Percentiles rank a stretch among this genome's conserved stretches.
phyloP scores from a whole-genome alignment of 768 basidiomycete genomes.

The Cubamyces lactineus region DNA sequence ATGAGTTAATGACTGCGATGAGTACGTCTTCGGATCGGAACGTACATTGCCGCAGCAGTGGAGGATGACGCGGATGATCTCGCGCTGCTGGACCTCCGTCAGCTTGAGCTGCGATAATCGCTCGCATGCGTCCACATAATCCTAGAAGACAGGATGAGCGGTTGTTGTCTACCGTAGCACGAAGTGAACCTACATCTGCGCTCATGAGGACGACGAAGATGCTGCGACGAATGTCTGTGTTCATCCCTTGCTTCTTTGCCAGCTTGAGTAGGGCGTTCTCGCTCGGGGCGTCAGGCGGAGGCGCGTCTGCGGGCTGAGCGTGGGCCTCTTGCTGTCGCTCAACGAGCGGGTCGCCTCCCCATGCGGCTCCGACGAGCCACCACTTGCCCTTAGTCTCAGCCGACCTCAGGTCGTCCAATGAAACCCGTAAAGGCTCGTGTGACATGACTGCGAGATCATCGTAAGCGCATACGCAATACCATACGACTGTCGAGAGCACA shows the following conservation, averaged over 20 bases:
- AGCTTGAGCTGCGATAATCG: constrained; percentile 82
- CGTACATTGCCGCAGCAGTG: constrained; percentile 91
- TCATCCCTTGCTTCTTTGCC: constrained; percentile 97
- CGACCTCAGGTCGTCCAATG: constrained; percentile 80
- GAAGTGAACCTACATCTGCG: constrained; percentile 68
- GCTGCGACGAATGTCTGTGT: constrained; percentile 90
- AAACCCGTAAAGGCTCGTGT: constrained; percentile 85
- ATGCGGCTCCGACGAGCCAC: constrained; percentile 98
- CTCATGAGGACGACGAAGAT: constrained; percentile 96
- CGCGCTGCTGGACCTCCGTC: constrained; percentile 89
- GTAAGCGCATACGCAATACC: neutral
- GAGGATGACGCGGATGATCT: constrained; percentile 89
- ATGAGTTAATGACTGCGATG: constrained; percentile 2
- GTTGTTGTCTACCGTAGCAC: neutral
- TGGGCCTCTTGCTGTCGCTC: constrained; percentile 57
- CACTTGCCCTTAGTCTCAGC: constrained; percentile 92
- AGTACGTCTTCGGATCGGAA: constrained; percentile 3
- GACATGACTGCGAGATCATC: constrained; percentile 61
- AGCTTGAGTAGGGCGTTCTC: constrained; percentile 63
- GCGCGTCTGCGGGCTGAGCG: constrained; percentile 30
- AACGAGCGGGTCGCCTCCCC: constrained; percentile 88
- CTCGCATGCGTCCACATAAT: constrained; percentile 95
- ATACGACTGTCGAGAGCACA: neutral
- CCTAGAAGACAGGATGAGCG: constrained; percentile 54
- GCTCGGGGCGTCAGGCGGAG: constrained; percentile 36